Evolutionary conservation across 164 flowering plant species (phyloP).

Genomic region (Kingdonia uniflora): DNA sequence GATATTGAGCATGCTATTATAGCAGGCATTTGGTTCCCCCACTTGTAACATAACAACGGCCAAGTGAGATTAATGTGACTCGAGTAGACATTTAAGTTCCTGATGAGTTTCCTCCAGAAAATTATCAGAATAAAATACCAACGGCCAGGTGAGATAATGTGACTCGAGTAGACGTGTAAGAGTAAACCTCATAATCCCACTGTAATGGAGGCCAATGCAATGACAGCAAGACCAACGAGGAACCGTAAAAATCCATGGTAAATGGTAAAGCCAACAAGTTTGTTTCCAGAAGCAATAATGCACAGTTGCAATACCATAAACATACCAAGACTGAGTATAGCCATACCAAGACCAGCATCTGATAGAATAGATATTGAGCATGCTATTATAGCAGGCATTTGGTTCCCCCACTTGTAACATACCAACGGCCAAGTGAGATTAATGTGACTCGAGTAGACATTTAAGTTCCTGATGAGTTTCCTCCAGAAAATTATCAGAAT

Average conservation of each 20-base stretch:
- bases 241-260: constrained; percentile 76
- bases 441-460: too few species aligned
- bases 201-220: constrained; percentile 79
- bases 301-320: constrained; percentile 91
- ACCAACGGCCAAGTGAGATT: too few species aligned
- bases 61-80: too few species aligned
- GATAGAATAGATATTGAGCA: too few species aligned
- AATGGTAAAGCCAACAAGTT: constrained; percentile 70
- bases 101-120: too few species aligned
- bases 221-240: constrained; percentile 79
- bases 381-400: constrained; percentile 75
- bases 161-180: too few species aligned
- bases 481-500: too few species aligned
- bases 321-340: constrained; percentile 98
- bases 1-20: constrained; percentile 55
- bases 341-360: constrained; percentile 97
- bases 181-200: constrained; percentile 62
- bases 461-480: too few species aligned
- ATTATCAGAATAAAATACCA: too few species aligned
- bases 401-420: constrained; percentile 52
- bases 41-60: constrained; percentile 51
- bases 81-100: too few species aligned
- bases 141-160: too few species aligned
- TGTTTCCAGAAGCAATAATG: constrained; percentile 82
- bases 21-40: constrained; percentile 68